Conservation (phyloP, 208 protist species). For the Crithidia acanthocephali region DNA sequence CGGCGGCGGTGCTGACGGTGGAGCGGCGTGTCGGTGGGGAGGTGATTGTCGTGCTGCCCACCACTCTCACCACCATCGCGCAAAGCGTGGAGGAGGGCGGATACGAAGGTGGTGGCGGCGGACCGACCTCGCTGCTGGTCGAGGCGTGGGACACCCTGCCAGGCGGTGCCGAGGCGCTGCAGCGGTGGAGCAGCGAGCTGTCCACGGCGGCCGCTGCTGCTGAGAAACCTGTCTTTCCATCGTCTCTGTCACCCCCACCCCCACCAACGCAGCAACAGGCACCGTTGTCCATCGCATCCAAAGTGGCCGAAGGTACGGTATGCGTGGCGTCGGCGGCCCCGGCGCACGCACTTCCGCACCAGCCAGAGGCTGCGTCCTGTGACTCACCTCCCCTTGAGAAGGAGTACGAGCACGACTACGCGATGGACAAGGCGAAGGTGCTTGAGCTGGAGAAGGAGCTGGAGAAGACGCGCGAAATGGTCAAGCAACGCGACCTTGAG, state of each 20-base stretch:
- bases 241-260: not conserved
- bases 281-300: too few species aligned
- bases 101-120: not conserved
- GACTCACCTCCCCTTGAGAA: slow-evolving; percentile 28
- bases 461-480: slow-evolving; percentile 26
- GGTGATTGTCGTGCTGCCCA: slow-evolving; percentile 25
- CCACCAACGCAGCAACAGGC: too few species aligned
- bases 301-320: too few species aligned
- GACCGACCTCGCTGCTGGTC: slow-evolving; percentile 6
- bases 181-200: slow-evolving; percentile 15
- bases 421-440: slow-evolving; percentile 8
- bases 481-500: slow-evolving; percentile 36
- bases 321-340: too few species aligned
- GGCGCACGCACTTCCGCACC: not conserved
- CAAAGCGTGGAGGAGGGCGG: too few species aligned
- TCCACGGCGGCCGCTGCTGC: not conserved
- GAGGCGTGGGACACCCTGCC: slow-evolving; percentile 34
- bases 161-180: slow-evolving; percentile 17
- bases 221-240: not conserved
- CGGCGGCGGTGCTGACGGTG: slow-evolving; percentile 63
- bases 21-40: slow-evolving; percentile 32
- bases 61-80: not conserved
- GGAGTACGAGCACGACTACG: slow-evolving; percentile 32
- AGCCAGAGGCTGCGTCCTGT: not conserved
- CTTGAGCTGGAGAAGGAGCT: slow-evolving; percentile 32